phyloP scores from a whole-genome alignment of 768 basidiomycete genomes.

The Macrocybe gigantea region DNA sequence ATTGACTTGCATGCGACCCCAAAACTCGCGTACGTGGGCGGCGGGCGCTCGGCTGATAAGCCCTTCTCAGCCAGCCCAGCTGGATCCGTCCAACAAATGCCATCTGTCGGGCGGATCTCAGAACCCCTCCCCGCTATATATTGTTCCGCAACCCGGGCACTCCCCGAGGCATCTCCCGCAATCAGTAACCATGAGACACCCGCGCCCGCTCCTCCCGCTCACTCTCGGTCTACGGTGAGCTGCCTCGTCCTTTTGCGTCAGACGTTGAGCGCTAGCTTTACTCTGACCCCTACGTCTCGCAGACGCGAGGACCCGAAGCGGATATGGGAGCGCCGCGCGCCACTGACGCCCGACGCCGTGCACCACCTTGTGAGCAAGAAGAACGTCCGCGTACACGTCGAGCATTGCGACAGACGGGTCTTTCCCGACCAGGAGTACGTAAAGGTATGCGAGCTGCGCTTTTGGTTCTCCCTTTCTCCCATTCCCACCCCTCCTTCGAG shows the following conservation, averaged over 20 bases:
- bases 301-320: constrained; percentile 74
- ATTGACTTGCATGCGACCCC: too few species aligned
- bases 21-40: too few species aligned
- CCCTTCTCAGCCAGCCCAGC: too few species aligned
- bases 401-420: constrained; percentile 71
- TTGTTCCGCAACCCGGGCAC: not conserved
- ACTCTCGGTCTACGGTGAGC: constrained; percentile 26
- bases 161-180: constrained; percentile 1
- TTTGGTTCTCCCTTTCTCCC: not conserved
- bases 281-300: not conserved
- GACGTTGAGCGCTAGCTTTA: not conserved
- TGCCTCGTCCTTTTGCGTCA: not conserved
- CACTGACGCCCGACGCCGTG: constrained; percentile 75
- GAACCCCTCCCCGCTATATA: constrained; percentile 2
- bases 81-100: constrained; percentile 4
- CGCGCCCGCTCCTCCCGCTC: constrained; percentile 14
- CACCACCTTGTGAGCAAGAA: constrained; percentile 48
- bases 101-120: constrained; percentile 9
- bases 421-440: constrained; percentile 60
- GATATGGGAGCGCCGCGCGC: constrained; percentile 84
- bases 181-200: constrained; percentile 2
- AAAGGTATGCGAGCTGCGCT: constrained; percentile 39
- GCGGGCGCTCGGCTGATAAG: too few species aligned
- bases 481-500: not conserved
- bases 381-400: constrained; percentile 64